phyloP scores from a whole-genome alignment of 306 rosid species.

The Dalbergia cochinchinensis region DNA sequence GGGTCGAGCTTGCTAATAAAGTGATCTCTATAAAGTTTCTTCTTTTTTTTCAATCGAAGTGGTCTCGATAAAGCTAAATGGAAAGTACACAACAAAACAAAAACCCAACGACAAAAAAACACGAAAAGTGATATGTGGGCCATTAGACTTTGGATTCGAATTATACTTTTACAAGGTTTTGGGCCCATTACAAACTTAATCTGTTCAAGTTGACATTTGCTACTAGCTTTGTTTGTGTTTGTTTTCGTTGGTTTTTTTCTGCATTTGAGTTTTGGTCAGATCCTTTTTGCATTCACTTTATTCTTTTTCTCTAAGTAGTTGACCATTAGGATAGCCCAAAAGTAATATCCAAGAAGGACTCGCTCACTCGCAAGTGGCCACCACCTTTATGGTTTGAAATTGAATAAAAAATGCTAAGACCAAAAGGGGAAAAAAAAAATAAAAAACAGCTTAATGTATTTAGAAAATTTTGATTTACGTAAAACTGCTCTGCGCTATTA shows the following conservation, averaged over 20 bases:
- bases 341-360: slow-evolving; percentile 9
- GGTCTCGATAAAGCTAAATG: not conserved
- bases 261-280: no score
- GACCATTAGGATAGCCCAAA: slow-evolving; percentile 10
- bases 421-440: no score
- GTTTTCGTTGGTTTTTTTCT: no score
- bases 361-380: not conserved
- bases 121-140: slow-evolving; percentile 31
- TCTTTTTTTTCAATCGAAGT: not conserved
- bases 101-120: not conserved
- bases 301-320: slow-evolving; percentile 8
- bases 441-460: no score
- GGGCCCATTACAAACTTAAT: slow-evolving; percentile 43
- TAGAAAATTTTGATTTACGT: no score
- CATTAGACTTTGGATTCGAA: slow-evolving; percentile 30
- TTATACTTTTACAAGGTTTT: not conserved
- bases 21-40: slow-evolving; percentile 1
- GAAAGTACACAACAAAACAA: not conserved
- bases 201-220: slow-evolving; percentile 42
- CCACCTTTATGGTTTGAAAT: not conserved
- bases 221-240: not conserved
- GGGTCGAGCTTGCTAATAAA: slow-evolving; percentile 8
- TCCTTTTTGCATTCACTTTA: not conserved
- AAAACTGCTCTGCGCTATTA: no score
- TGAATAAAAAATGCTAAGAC: no score